These are phyloP conservation scores for Russula foetens DNA, from an alignment of 768 basidiomycete genomes.

Conservation along the genomic window DNA sequence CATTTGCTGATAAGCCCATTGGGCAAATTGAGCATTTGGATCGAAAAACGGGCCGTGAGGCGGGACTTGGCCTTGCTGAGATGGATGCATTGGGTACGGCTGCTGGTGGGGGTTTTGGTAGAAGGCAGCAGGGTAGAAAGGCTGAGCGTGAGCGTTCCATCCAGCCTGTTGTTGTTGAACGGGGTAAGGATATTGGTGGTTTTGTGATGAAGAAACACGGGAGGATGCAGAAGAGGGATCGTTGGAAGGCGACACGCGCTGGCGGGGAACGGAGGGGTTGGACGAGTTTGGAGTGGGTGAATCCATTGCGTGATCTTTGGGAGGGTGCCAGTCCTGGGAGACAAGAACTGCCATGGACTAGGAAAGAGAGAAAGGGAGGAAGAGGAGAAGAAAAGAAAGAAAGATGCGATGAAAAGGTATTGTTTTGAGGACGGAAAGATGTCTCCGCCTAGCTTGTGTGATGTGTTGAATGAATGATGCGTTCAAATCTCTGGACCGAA, in stretches of 20 bases:
- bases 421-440: slow-evolving; percentile 3
- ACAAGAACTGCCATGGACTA: slow-evolving; percentile 71
- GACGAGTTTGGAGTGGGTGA: slow-evolving; percentile 31
- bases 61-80: slow-evolving; percentile 33
- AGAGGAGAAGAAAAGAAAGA: background rate
- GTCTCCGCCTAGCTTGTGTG: background rate
- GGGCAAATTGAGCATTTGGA: slow-evolving; percentile 68
- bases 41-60: slow-evolving; percentile 61
- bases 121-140: slow-evolving; percentile 64
- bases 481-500: background rate
- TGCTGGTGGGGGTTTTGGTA: slow-evolving; percentile 66
- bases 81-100: slow-evolving; percentile 39
- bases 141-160: slow-evolving; percentile 64
- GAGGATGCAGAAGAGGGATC: slow-evolving; percentile 35
- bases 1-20: slow-evolving; percentile 92
- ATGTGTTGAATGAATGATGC: background rate
- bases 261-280: slow-evolving; percentile 37
- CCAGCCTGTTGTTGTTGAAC: slow-evolving; percentile 63
- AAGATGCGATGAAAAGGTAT: background rate
- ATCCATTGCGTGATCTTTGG: slow-evolving; percentile 61
- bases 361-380: slow-evolving; percentile 11
- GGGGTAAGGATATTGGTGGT: slow-evolving; percentile 54
- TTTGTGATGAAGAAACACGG: slow-evolving; percentile 29
- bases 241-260: slow-evolving; percentile 54
- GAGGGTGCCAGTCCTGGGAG: slow-evolving; percentile 65